These are phyloP conservation scores for Catharanthus roseus DNA, from an alignment of 257 asterid genomes.

Conservation along the genomic window DNA sequence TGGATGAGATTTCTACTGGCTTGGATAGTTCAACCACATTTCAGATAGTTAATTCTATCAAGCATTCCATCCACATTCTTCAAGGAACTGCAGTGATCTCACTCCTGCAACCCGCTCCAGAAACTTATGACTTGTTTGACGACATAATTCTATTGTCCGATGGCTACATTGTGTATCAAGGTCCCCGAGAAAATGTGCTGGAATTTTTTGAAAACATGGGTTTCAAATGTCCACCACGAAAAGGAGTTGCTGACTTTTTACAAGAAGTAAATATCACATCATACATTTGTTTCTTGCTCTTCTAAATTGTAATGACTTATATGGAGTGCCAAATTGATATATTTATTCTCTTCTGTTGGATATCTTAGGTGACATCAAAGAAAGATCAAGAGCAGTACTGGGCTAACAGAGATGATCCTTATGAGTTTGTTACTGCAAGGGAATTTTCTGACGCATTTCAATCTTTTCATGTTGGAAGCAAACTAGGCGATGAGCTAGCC, in stretches of 20 bases:
- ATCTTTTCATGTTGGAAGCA: constrained; percentile 62
- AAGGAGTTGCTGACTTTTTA: constrained; percentile 82
- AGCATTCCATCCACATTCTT: constrained; percentile 63
- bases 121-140: constrained; percentile 66
- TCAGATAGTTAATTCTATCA: constrained; percentile 66
- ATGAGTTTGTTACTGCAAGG: constrained; percentile 40
- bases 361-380: constrained; percentile 65
- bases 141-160: constrained; percentile 75
- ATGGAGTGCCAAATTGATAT: too few relatives aligned
- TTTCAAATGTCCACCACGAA: constrained; percentile 75
- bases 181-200: constrained; percentile 64
- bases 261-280: constrained; percentile 55
- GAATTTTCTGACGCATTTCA: constrained; percentile 73
- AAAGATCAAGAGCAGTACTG: constrained; percentile 90
- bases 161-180: constrained; percentile 72
- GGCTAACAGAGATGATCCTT: constrained; percentile 51
- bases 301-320: too few relatives aligned
- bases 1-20: constrained; percentile 95
- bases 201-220: constrained; percentile 71
- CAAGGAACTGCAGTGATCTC: constrained; percentile 77
- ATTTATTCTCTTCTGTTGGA: too few relatives aligned
- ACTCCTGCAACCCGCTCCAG: constrained; percentile 90
- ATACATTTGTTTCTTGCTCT: background rate
- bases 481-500: constrained; percentile 63
- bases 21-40: constrained; percentile 81